phyloP scores from a whole-genome alignment of 2,329 filamentous ascomycete species.

The Boeremia lycopersici region DNA sequence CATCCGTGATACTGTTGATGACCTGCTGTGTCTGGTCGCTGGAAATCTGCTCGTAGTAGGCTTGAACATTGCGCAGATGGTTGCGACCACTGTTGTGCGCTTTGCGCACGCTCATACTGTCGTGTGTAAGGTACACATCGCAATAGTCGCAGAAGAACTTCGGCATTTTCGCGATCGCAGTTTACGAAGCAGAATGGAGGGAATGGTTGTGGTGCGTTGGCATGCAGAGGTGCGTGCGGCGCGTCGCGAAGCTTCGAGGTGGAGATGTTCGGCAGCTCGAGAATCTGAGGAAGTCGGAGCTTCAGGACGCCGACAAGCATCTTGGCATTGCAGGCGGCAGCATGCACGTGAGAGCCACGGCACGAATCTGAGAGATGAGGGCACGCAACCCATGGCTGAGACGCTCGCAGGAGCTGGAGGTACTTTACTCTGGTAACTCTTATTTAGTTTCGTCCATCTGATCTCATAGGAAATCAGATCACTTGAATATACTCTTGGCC shows the following conservation, averaged over 20 bases:
- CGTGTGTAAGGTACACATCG: conserved; percentile 99
- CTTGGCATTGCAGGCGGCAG: conserved; percentile 18
- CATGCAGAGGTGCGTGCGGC: conserved; percentile 6
- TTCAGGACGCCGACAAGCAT: conserved; percentile 21
- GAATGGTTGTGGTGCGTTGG: background rate
- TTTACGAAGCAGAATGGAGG: background rate
- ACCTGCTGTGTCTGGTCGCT: conserved; percentile 98
- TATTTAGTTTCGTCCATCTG: too few species aligned
- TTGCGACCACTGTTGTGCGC: conserved; percentile 97
- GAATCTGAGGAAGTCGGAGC: conserved; percentile 27
- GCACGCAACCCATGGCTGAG: too few species aligned
- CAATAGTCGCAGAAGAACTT: conserved; percentile 78
- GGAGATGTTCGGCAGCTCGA: conserved; percentile 18
- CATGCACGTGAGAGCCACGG: conserved; percentile 1
- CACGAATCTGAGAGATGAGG: too few species aligned
- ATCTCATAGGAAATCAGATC: too few species aligned
- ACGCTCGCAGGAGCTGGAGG: too few species aligned
- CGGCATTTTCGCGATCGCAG: conserved; percentile 21
- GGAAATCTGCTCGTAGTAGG: conserved; percentile 99
- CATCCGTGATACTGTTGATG: conserved; percentile 96
- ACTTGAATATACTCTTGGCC: too few species aligned
- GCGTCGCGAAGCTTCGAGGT: conserved; percentile 28
- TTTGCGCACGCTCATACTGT: conserved; percentile 99
- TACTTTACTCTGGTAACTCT: too few species aligned
- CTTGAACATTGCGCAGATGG: conserved; percentile 94